These are phyloP conservation scores for Pseudogymnoascus sp. DNA, from an alignment of 2,329 filamentous ascomycete species.

Conservation along the genomic window DNA sequence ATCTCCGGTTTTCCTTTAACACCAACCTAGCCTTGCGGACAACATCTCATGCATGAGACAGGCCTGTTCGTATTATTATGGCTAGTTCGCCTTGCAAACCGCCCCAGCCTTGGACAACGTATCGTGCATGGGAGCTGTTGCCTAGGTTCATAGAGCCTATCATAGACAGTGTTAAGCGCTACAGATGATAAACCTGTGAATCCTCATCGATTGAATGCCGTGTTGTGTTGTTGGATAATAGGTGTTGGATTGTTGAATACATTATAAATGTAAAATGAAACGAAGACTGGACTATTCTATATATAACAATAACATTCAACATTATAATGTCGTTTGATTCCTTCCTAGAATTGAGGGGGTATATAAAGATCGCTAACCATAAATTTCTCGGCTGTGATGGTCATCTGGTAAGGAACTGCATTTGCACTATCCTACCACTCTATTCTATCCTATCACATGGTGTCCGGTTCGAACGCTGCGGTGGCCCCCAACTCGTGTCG, in stretches of 20 bases:
- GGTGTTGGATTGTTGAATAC: not conserved
- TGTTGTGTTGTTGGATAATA: no score
- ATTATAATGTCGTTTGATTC: not conserved
- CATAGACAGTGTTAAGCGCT: no score
- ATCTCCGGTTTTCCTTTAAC: not conserved
- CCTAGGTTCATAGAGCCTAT: no score
- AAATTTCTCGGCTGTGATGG: constrained; percentile 48
- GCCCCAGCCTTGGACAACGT: no score
- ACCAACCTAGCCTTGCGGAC: no score
- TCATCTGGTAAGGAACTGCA: constrained; percentile 45
- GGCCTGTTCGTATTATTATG: no score
- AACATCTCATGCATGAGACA: no score
- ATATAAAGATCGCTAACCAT: constrained; percentile 18
- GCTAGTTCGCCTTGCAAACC: not conserved
- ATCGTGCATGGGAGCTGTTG: no score
- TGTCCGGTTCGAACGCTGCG: constrained; percentile 63
- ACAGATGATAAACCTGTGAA: no score
- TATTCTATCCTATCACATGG: constrained; percentile 30
- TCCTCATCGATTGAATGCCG: no score
- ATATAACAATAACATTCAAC: no score
- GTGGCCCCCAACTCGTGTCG: constrained; percentile 57
- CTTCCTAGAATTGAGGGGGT: not conserved
- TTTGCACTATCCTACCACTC: constrained; percentile 45
- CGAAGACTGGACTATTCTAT: not conserved
- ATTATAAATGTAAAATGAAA: not conserved